Evolutionary conservation across 306 rosid species (phyloP).

Genomic region (Quercus mongolica): DNA sequence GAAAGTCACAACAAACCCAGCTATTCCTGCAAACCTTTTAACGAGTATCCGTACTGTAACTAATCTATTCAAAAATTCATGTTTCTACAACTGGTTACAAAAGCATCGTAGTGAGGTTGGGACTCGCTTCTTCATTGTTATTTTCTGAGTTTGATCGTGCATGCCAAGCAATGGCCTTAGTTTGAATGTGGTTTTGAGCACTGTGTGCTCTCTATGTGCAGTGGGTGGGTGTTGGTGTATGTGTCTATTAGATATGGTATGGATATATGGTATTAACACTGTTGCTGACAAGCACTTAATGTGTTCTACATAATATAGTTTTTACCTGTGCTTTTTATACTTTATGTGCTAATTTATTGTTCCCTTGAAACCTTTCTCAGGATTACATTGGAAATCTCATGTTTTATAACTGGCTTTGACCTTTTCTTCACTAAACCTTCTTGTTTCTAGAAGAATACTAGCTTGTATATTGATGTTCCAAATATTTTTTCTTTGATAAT

Average conservation of each 20-base stretch:
- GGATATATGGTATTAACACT: neutral
- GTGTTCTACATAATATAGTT: neutral
- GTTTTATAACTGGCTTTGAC: neutral
- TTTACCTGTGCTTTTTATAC: neutral
- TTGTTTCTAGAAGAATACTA: neutral
- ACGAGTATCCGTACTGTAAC: constrained; percentile 74
- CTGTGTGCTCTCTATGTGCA: neutral
- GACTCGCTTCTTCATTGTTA: constrained; percentile 11
- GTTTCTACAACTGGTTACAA: constrained; percentile 65
- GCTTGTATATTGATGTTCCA: neutral
- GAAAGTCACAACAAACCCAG: constrained; percentile 49
- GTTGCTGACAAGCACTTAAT: neutral
- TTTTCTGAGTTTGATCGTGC: neutral
- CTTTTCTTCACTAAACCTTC: neutral
- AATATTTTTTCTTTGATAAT: neutral
- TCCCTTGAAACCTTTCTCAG: neutral
- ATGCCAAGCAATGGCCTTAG: neutral
- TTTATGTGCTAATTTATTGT: neutral
- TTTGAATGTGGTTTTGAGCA: neutral
- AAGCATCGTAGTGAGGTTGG: constrained; percentile 75
- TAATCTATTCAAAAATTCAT: constrained; percentile 75
- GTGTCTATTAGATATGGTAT: neutral
- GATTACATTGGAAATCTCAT: neutral
- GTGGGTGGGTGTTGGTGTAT: neutral
- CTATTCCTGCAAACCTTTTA: constrained; percentile 75